Evolutionary conservation across 306 rosid species (phyloP).

Genomic region (Cucumis hystrix): DNA sequence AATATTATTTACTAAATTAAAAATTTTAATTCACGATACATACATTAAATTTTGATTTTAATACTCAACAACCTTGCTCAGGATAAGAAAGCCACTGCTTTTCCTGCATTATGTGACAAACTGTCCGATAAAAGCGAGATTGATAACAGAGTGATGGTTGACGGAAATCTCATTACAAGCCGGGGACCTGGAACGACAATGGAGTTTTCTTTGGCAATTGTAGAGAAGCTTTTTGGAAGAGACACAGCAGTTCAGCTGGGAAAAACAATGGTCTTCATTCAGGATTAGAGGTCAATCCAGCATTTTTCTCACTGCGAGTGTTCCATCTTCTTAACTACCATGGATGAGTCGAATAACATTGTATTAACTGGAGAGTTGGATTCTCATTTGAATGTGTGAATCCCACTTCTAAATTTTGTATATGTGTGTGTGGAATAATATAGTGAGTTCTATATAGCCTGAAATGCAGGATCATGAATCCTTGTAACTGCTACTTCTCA

Average conservation of each 20-base stretch:
- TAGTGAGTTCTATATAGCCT: neutral
- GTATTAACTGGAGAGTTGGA: neutral
- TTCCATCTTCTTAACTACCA: neutral
- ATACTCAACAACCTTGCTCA: slow-evolving; percentile 8
- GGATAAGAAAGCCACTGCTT: slow-evolving; percentile 76
- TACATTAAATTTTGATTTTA: no score
- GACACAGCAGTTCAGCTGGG: slow-evolving; percentile 43
- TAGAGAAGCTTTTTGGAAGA: slow-evolving; percentile 70
- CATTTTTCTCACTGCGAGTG: neutral
- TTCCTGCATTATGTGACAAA: slow-evolving; percentile 57
- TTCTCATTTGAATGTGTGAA: neutral
- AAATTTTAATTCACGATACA: no score
- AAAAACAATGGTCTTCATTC: slow-evolving; percentile 30
- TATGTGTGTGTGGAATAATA: neutral
- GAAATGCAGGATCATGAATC: neutral
- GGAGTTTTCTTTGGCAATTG: slow-evolving; percentile 63
- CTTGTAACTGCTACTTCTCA: neutral
- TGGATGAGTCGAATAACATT: neutral
- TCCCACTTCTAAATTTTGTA: slow-evolving; percentile 7
- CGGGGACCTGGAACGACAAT: slow-evolving; percentile 80
- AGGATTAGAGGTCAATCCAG: slow-evolving; percentile 10
- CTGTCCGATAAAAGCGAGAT: slow-evolving; percentile 61
- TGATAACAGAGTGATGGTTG: slow-evolving; percentile 71
- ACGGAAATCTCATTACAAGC: slow-evolving; percentile 79
- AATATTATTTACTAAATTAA: no score